Conservation (phyloP, 179 eudicot species). For the Camellia oleifera region DNA sequence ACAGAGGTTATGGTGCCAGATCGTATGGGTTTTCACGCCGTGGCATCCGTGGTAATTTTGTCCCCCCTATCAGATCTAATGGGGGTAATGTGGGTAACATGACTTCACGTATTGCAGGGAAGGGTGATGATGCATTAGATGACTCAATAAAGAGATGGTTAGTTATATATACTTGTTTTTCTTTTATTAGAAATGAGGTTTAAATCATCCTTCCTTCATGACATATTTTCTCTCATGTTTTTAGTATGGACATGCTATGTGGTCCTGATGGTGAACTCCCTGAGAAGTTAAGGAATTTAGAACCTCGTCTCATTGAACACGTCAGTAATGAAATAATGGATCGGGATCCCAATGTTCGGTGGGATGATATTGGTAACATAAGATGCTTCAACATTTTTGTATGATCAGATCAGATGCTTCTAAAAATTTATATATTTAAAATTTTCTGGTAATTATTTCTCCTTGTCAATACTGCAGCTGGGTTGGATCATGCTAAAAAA, state of each 20-base stretch:
- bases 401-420: conserved; percentile 5
- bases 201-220: not conserved
- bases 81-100: conserved; percentile 60
- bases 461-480: conserved; percentile 52
- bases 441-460: not conserved
- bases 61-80: conserved; percentile 87
- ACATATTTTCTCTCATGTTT: conserved; percentile 12
- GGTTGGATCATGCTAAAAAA: conserved; percentile 95
- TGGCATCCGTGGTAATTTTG: conserved; percentile 93
- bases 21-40: conserved; percentile 86
- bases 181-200: not conserved
- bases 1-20: conserved; percentile 57
- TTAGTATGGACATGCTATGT: conserved; percentile 86
- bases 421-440: not conserved
- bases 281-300: conserved; percentile 90
- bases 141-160: conserved; percentile 94
- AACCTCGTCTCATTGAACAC: conserved; percentile 95
- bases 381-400: conserved; percentile 11
- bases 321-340: conserved; percentile 98
- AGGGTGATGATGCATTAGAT: conserved; percentile 69
- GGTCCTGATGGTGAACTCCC: conserved; percentile 99
- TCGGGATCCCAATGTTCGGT: conserved; percentile 93
- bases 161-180: conserved; percentile 15
- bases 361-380: conserved; percentile 89
- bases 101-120: conserved; percentile 67